Evolutionary conservation across 495 filamentous ascomycete genomes (phyloP).

Genomic region (Geoglossum glabrum): DNA sequence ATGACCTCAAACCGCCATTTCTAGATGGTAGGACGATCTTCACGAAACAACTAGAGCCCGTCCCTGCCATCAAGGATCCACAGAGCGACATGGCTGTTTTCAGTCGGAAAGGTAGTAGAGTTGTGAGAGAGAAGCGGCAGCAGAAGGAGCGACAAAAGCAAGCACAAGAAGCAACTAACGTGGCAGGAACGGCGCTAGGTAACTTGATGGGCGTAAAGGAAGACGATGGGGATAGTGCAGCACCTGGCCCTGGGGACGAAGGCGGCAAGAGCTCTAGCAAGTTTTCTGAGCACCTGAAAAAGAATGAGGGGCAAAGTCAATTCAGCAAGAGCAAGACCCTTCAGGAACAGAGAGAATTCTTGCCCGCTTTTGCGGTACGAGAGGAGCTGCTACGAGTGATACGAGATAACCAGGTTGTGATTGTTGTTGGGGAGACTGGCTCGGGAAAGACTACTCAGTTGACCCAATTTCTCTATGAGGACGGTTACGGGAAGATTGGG

Average conservation of each 20-base stretch:
- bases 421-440: constrained; percentile 91
- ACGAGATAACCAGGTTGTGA: constrained; percentile 88
- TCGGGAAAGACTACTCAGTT: constrained; percentile 95
- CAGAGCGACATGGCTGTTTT: constrained; percentile 99
- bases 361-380: constrained; percentile 91
- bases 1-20: constrained; percentile 89
- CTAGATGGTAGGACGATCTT: constrained; percentile 89
- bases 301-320: constrained; percentile 67
- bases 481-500: constrained; percentile 68
- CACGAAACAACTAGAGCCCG: constrained; percentile 90
- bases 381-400: constrained; percentile 92
- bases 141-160: constrained; percentile 89
- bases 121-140: constrained; percentile 76
- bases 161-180: constrained; percentile 84
- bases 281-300: constrained; percentile 80
- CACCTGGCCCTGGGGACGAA: constrained; percentile 54
- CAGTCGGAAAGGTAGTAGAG: constrained; percentile 81
- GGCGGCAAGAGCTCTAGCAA: constrained; percentile 50
- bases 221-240: constrained; percentile 79
- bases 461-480: constrained; percentile 87
- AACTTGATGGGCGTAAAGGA: constrained; percentile 92
- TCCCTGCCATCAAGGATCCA: constrained; percentile 79
- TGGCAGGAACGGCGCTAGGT: constrained; percentile 78
- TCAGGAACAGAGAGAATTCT: constrained; percentile 77
- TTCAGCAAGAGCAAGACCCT: constrained; percentile 88